phyloP scores from a whole-genome alignment of 345 rosid species.

The Cardamine chenopodiifolia region DNA sequence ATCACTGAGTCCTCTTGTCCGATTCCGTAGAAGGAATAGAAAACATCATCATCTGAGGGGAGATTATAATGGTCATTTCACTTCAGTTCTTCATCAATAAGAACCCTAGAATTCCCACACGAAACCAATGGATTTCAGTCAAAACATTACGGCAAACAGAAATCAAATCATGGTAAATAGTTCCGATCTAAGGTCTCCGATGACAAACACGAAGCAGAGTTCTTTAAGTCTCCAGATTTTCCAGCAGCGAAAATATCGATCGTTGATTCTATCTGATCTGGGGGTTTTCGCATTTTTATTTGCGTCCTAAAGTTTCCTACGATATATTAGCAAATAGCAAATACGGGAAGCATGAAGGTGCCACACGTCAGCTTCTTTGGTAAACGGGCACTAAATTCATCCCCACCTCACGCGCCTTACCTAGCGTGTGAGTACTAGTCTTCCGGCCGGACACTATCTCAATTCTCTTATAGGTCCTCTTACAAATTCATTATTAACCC shows the following conservation, averaged over 20 bases:
- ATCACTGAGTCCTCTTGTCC: neutral
- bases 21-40: conserved; percentile 18
- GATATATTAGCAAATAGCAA: neutral
- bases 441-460: neutral
- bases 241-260: conserved; percentile 9
- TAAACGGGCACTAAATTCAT: neutral
- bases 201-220: conserved; percentile 3
- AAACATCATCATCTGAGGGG: conserved; percentile 11
- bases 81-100: conserved; percentile 30
- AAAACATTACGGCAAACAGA: neutral
- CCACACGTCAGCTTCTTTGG: conserved; percentile 30
- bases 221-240: conserved; percentile 22
- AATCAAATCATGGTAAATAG: neutral
- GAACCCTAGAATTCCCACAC: conserved; percentile 31
- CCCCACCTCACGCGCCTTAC: neutral
- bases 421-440: neutral
- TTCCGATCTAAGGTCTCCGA: conserved; percentile 25
- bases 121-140: neutral
- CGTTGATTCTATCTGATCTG: conserved; percentile 18
- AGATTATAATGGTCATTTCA: neutral
- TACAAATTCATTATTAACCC: neutral
- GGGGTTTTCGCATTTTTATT: conserved; percentile 3
- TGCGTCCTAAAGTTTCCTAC: neutral
- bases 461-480: neutral
- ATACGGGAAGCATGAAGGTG: conserved; percentile 23